Conservation (phyloP, 1,284 basidiomycete genomes). For the Sanghuangporus weigelae region DNA sequence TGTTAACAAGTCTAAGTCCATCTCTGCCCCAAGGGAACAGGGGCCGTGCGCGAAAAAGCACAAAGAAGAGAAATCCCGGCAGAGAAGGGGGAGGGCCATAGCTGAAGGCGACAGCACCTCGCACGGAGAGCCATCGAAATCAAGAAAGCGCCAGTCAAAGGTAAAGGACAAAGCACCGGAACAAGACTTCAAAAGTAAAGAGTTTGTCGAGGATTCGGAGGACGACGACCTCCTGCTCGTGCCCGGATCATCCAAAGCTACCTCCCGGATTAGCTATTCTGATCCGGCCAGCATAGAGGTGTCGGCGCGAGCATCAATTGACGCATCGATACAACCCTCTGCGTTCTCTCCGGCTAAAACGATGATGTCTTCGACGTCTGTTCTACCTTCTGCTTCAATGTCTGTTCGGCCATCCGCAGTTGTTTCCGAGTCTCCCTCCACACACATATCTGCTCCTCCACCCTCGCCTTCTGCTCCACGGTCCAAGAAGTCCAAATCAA, state of each 20-base stretch:
- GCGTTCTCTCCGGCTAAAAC: not conserved
- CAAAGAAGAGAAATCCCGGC: constrained; percentile 14
- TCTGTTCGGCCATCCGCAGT: constrained; percentile 2
- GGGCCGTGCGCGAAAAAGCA: constrained; percentile 22
- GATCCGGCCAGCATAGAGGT: constrained; percentile 2
- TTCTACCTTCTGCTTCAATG: not conserved
- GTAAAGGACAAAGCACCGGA: constrained; percentile 13
- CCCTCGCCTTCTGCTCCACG: not conserved
- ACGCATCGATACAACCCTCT: not conserved
- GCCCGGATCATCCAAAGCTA: not conserved
- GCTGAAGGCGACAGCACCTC: constrained; percentile 12
- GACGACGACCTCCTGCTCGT: constrained; percentile 17
- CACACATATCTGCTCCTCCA: not conserved
- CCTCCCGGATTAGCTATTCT: not conserved
- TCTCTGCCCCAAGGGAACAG: constrained; percentile 2
- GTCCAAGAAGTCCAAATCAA: not conserved
- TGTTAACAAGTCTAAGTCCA: constrained; percentile 17
- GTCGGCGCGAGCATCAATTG: constrained; percentile 1
- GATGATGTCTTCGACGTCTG: not conserved
- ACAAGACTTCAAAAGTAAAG: constrained; percentile 20
- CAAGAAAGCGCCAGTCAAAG: constrained; percentile 11
- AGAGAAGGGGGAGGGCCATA: constrained; percentile 9
- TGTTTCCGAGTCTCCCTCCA: constrained; percentile 6
- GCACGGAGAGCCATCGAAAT: not conserved
- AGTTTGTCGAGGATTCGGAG: constrained; percentile 20